Evolutionary conservation across 305 asterid genomes (phyloP), one percentile per base, ranked within the genome.

Genomic region (Nicotiana rustica): DNA sequence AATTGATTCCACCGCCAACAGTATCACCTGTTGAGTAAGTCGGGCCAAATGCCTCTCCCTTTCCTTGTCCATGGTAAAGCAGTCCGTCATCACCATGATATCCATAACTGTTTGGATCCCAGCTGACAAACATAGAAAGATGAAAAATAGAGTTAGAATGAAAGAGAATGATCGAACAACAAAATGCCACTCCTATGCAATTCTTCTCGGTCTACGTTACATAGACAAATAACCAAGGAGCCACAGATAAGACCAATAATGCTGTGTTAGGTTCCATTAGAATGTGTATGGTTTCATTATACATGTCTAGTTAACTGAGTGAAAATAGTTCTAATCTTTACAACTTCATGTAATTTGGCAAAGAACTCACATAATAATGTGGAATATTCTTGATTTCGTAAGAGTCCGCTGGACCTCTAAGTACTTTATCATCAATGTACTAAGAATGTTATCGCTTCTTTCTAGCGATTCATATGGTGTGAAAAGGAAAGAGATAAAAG

Each of bases 81-180:
- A 88, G 86, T 33, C 98, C 98, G 85, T 94, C 98, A 84, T 92
- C 98, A 52, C 98, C 98, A 83, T 90, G 98, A 91, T 96, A 96
- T 77, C 99, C 99, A 29, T 83, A 93, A 86, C 96, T 96, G 88
- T 94, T 93, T 70, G 96, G 86, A 84, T 94, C 98, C 98, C 97
- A 96, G 68, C 99, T 96, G 93, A 82, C 62, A 80, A 66, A 85
- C 44, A 52, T 5, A 84, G 78, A 83, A 87, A 64, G 76, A 81
- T 44, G 80, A 79, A 62, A 67, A 61, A 71, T 44, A 64, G 21
- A 67, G 75, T 62, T 61, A 4, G 4, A 47, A 81, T 79, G 81
- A 36, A 82, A 86, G 61, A 21, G 56, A 81, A 79, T 64, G 17
- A 59, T 14, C 61, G 80, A 82, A 36, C 31, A 57, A n/a, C 41